Percentiles rank a stretch among this genome's conserved stretches.
Evolutionary conservation across 805 yeast genomes (phyloP).

Genomic region (Myxozyma neglecta): DNA sequence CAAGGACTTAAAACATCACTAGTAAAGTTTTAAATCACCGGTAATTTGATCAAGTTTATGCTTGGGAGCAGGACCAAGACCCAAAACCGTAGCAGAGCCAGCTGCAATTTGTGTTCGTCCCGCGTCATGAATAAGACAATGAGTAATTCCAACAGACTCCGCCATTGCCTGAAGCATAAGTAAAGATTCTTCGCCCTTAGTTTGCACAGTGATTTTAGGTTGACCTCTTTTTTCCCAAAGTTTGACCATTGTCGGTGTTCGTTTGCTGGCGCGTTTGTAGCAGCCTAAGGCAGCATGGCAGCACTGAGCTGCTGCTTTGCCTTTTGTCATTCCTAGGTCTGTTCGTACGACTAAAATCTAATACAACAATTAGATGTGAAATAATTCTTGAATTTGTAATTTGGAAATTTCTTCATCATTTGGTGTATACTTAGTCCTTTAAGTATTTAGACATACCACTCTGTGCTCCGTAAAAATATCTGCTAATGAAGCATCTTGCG

Average conservation of each 20-base stretch:
- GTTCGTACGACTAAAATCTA: conserved; percentile 81
- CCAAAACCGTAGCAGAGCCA: conserved; percentile 94
- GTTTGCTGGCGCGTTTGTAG: conserved; percentile 58
- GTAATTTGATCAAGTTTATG: conserved; percentile 77
- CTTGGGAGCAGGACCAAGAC: conserved; percentile 94
- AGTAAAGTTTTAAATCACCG: conserved; percentile 72
- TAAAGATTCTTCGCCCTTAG: conserved; percentile 63
- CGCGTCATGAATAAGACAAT: conserved; percentile 87
- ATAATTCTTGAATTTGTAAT: not conserved
- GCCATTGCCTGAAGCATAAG: conserved; percentile 79
- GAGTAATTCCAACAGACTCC: conserved; percentile 71
- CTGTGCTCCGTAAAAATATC: conserved; percentile 23
- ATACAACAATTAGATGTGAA: not conserved
- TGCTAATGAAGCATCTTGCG: conserved; percentile 1
- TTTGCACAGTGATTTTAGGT: conserved; percentile 84
- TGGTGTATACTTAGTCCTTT: too few species aligned
- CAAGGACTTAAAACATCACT: conserved; percentile 11
- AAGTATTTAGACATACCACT: conserved; percentile 16
- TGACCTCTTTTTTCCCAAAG: conserved; percentile 87
- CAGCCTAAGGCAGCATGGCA: conserved; percentile 95
- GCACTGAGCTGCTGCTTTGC: conserved; percentile 97
- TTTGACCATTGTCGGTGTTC: conserved; percentile 61
- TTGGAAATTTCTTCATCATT: too few species aligned
- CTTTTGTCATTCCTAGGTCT: conserved; percentile 89
- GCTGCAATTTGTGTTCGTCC: conserved; percentile 97